Evolutionary conservation across 106 monocot species (phyloP), one percentile per base, ranked within the genome.

Genomic region (Gastrodia elata): DNA sequence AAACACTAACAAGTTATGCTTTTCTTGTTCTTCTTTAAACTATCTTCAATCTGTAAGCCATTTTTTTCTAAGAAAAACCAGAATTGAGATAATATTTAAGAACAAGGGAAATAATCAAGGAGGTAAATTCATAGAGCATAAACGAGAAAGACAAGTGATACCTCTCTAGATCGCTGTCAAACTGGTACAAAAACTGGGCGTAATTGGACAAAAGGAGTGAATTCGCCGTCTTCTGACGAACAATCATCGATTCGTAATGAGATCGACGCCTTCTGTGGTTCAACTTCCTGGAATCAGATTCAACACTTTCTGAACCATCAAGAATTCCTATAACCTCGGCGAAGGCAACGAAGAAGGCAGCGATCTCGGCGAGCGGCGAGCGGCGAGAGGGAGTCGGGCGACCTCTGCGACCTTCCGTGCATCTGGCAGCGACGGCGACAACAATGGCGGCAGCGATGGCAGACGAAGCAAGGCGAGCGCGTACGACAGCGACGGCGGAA

Each of bases 171-270:
- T 93, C 93, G 10, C 81, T 78, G 49, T 83, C 83, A 68, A 76
- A 77, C 36, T 78, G 57, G 52, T 85, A 93, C 15, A 93, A 78
- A 71, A 93, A 79, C 78, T 93, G 93, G 0, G 90, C 93, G 71
- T 93, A 93, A 68, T 93, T 93, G 41, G 80, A 85, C 35, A 93
- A 86, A 59, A 93, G 67, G 65, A 89, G 52, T 5, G 92, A 89
- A 73, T 72, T 84, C 6, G 36, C 28, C 41, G 16, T 22, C 35
- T 77, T 72, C 36, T 73, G 83, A 11, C 36, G 57, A 24, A 76
- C 75, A 25, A 93, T 89, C 71, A 74, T 20, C 30, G 77, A 27
- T 77, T 87, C 89, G 69, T 93, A 93, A 28, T 59, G 71, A 37
- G 59, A 37, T 35, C 56, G 52, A 27, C 73, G 49, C 64, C 70